Conservation (phyloP, 139 green algal species). For the Coelastrella sp. region DNA sequence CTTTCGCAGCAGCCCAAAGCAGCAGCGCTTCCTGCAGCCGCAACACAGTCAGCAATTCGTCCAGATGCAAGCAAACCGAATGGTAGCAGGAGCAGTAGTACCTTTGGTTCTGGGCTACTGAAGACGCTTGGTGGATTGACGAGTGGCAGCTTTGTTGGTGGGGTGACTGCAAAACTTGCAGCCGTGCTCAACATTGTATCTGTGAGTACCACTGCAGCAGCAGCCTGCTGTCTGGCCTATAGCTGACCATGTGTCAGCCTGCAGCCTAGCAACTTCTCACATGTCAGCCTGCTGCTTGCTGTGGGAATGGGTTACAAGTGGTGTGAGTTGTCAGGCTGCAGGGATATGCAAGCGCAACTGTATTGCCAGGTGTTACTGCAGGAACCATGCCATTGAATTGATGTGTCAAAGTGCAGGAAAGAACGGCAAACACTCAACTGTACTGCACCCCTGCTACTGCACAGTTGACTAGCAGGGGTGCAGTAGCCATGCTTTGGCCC, state of each 20-base stretch:
- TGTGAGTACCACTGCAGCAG: not conserved
- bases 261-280: no score
- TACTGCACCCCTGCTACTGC: not conserved
- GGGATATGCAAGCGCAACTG: no score
- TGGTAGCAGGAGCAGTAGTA: not conserved
- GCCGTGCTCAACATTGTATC: not conserved
- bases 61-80: no score
- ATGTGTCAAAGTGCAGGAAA: no score
- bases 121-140: not conserved
- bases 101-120: not conserved
- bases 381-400: no score
- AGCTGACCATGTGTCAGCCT: no score
- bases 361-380: no score
- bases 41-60: not conserved
- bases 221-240: not conserved
- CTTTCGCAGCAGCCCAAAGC: not conserved
- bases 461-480: not conserved
- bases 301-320: no score
- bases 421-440: not conserved
- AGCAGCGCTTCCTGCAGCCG: not conserved
- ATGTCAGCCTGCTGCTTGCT: no score
- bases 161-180: not conserved
- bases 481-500: not conserved
- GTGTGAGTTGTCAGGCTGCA: no score
- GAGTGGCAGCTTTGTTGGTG: not conserved